These are phyloP conservation scores for Erodium texanum DNA, from an alignment of 441 rosid genomes.

Conservation along the genomic window DNA sequence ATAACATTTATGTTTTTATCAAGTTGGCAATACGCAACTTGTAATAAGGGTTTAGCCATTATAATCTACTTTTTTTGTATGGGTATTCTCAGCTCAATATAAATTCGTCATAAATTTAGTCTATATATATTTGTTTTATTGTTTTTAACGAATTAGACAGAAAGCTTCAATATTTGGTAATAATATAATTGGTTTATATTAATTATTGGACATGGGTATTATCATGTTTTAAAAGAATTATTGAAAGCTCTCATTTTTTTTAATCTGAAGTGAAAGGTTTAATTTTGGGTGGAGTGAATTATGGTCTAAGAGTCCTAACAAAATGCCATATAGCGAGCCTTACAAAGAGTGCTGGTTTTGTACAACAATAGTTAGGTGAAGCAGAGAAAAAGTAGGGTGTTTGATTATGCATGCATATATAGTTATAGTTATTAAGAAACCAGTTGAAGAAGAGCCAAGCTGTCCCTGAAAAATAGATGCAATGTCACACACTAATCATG, in stretches of 20 bases:
- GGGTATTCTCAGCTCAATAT: too few relatives aligned
- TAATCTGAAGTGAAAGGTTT: neutral
- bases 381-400: neutral
- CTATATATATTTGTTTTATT: too few relatives aligned
- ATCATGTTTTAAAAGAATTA: too few relatives aligned
- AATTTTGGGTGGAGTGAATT: too few relatives aligned
- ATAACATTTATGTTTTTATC: neutral
- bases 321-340: neutral
- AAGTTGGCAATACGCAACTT: neutral
- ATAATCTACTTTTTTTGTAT: neutral
- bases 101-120: too few relatives aligned
- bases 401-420: neutral
- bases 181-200: too few relatives aligned
- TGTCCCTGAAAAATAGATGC: too few relatives aligned
- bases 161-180: too few relatives aligned
- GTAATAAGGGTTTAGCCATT: neutral
- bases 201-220: too few relatives aligned
- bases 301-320: neutral
- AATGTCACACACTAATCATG: constrained; percentile 5
- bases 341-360: constrained; percentile 6
- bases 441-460: neutral
- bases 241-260: neutral
- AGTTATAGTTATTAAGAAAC: neutral
- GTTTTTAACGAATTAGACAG: too few relatives aligned
- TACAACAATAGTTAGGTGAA: neutral